Evolutionary conservation across 2,329 filamentous ascomycete genomes (phyloP).

Genomic region (Beauveria varroae): DNA sequence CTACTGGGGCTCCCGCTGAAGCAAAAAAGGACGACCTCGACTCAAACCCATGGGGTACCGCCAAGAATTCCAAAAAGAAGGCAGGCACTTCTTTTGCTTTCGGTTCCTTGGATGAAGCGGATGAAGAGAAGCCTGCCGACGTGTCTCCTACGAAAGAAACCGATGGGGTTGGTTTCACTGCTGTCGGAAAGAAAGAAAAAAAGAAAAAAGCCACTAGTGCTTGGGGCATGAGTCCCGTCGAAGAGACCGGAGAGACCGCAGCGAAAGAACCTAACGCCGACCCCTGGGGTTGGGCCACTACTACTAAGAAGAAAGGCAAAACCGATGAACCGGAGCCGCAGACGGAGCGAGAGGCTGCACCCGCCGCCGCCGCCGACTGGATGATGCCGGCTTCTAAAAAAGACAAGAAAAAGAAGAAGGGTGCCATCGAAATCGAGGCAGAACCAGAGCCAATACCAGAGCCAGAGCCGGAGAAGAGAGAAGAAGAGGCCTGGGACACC

Average conservation of each 20-base stretch:
- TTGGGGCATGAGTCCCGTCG: constrained; percentile 28
- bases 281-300: constrained; percentile 30
- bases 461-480: constrained; percentile 22
- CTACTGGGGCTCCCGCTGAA: constrained; percentile 24
- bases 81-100: constrained; percentile 39
- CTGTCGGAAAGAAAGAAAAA: constrained; percentile 34
- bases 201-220: constrained; percentile 28
- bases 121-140: constrained; percentile 30
- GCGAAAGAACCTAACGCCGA: constrained; percentile 23
- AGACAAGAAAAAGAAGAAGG: constrained; percentile 33
- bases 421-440: constrained; percentile 17
- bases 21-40: constrained; percentile 35
- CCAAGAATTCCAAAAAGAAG: constrained; percentile 45
- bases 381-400: constrained; percentile 22
- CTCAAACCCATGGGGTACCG: constrained; percentile 42
- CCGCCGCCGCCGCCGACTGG: constrained; percentile 19
- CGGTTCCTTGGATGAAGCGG: constrained; percentile 33
- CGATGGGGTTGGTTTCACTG: constrained; percentile 24
- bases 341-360: constrained; percentile 17
- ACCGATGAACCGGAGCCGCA: constrained; percentile 20
- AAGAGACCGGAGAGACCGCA: constrained; percentile 24
- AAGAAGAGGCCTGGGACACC: constrained; percentile 25
- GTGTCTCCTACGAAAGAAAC: constrained; percentile 24
- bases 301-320: constrained; percentile 35
- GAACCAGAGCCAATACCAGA: constrained; percentile 16